A percentile compares a stretch with the other conserved stretches of the same genome.
phyloP scores from a whole-genome alignment of 495 filamentous ascomycete species.

The Durotheca rogersii region DNA sequence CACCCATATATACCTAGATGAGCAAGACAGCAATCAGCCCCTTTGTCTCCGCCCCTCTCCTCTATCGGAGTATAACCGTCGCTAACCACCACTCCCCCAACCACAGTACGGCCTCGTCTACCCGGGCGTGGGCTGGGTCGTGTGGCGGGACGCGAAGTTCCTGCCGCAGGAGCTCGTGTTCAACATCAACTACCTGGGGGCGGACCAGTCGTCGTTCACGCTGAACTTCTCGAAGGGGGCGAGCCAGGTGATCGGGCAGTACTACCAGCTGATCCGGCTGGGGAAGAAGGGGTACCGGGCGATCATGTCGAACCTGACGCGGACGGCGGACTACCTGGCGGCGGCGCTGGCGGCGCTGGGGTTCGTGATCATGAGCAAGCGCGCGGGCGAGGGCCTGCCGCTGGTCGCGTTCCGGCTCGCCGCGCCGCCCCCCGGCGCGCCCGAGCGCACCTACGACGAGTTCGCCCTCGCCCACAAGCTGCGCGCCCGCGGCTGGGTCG shows the following conservation, averaged over 20 bases:
- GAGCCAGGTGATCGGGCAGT: conserved; percentile 89
- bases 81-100: too few relatives aligned
- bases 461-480: conserved; percentile 79
- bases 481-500: conserved; percentile 81
- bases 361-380: conserved; percentile 83
- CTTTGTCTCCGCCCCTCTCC: too few relatives aligned
- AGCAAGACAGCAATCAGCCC: too few relatives aligned
- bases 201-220: conserved; percentile 95
- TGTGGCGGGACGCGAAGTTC: conserved; percentile 82
- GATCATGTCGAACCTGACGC: conserved; percentile 86
- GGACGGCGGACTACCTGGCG: conserved; percentile 78
- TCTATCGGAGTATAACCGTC: too few relatives aligned
- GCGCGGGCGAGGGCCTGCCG: conserved; percentile 70
- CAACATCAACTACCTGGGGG: conserved; percentile 96
- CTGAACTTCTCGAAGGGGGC: conserved; percentile 95
- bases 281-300: conserved; percentile 83
- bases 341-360: conserved; percentile 66
- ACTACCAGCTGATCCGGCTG: conserved; percentile 91
- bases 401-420: conserved; percentile 82
- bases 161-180: conserved; percentile 90
- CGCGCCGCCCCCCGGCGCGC: conserved; percentile 35
- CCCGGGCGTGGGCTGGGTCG: conserved; percentile 88
- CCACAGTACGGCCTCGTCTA: conserved; percentile 65
- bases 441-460: conserved; percentile 73
- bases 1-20: too few relatives aligned